Evolutionary conservation across 1,284 basidiomycete species (phyloP), one percentile per base, ranked within the genome.

Genomic region (Boletus sp.): DNA sequence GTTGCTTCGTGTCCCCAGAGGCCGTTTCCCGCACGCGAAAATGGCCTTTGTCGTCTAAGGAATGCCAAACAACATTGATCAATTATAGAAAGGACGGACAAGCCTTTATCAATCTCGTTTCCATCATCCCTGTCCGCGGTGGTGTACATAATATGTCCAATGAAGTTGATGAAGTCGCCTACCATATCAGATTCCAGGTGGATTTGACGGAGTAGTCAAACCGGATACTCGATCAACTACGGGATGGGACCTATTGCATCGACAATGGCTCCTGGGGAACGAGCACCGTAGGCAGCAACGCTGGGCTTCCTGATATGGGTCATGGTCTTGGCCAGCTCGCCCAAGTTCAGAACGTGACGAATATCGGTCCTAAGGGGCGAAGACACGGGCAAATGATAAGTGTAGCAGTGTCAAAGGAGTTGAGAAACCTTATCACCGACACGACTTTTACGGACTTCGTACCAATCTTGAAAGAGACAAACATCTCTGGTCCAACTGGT

Each of bases 111-210:
- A 95, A 94, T 69, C 83, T 93, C 50, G 84, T 95, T 59, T 89
- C 89, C 11, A 84, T 96, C 67, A 89, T 96, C 41, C 94, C 91
- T 33, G 2, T 31, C 61, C 73, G 78, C 2, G 87, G 86, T 22
- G 90, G 89, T 36, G 81, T 85, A 29, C 73, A 78, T 53, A 79
- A 80, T 49, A 62, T 62, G 6, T 73, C 73, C 1, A 74, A 80
- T 20, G 82, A 83, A 63, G 77, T 77, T 41, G 78, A 81, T 55
- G 81, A 88, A 39, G 81, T 92, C 47, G 86, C 86, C 22, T 97
- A 91, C 72, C 88, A 93, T 66, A 89, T 98, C 58, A 96, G 96
- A 3, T 98, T 98, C 79, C 90, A 94, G 73, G 88, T 94, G 53
- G 93, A 97, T 73, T 79, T 98, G 49, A 88, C 88, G 29, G 86